Base-by-base conservation (phyloP, 1,284 basidiomycete species). In the Tilletia indica region DNA sequence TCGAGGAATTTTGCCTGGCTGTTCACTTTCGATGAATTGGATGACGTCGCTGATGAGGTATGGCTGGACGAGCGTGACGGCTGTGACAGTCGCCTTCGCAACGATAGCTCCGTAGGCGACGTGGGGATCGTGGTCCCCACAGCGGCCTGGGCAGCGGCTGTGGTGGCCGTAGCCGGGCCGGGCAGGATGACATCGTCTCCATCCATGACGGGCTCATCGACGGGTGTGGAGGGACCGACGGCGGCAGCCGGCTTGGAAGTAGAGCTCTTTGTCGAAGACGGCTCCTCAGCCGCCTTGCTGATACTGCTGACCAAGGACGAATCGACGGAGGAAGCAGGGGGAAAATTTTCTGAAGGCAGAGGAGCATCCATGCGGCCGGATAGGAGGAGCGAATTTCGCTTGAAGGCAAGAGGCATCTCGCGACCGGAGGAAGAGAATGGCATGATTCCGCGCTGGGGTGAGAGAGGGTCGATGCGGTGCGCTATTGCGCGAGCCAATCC, bases 31-130 rank as follows among this genome's bases (percentile, higher is more conserved):
- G 14, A 79, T 76, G 51, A 82, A 82, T 21, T 71, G 67, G 9
- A 82, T 75, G 2, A 80, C 79, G 31, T 74, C 71, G 36, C 73
- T 73, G 63, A 82, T 74, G 31, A 82, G 74, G 54, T 76, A 75
- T 0, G 80, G 80, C 38, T 78, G 78, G 9, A 75, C 73, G 2
- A 81, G 77, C 68, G 72, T 73, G 9, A 73, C 64, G 1, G 76
- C 74, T 1, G 75, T 75, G 48, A 76, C 70, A 48, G 78, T 49
- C 12, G 80, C 11, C 56, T 58, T 58, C n/a, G 56, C 56, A 58
- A 58, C 34, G n/a, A 58, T 34, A 12, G 56, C n/a, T 4, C 56
- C 56, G 34, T 31, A 58, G 56, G 21, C 56, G 16, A 58, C 56
- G 21, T 31, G 34, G 19, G 56, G 56, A 12, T 73, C 3, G 69